A percentile compares a stretch with the other conserved stretches of the same genome.
These are phyloP conservation scores for Fusarium nurragi DNA, from an alignment of 2,329 filamentous ascomycete genomes.

Conservation along the genomic window DNA sequence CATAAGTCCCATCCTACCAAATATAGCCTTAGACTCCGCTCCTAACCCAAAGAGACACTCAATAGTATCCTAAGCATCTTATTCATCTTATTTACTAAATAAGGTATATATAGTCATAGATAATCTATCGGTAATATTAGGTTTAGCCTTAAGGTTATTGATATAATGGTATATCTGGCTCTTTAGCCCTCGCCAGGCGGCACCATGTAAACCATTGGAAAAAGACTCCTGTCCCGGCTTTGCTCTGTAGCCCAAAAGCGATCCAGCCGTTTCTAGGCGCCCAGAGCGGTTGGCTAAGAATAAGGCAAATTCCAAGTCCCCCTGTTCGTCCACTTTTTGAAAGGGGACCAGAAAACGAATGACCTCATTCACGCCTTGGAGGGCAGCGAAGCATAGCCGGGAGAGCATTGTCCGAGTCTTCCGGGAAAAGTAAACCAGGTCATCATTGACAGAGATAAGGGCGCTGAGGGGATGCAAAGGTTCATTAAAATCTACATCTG, in stretches of 20 bases:
- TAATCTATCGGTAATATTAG: neutral
- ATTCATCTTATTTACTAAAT: neutral
- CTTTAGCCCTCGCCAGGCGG: neutral
- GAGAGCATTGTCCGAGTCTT: neutral
- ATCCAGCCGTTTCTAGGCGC: neutral
- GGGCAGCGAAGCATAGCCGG: neutral
- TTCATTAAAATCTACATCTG: too few relatives aligned
- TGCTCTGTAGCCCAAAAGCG: neutral
- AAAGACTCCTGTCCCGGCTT: neutral
- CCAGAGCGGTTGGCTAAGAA: neutral
- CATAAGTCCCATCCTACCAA: neutral
- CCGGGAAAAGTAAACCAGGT: neutral
- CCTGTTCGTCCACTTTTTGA: accelerated
- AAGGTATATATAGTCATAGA: neutral
- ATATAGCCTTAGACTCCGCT: neutral
- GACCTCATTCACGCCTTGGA: neutral
- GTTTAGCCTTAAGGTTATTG: neutral
- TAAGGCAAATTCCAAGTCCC: neutral
- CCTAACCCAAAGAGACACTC: neutral
- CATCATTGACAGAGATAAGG: neutral
- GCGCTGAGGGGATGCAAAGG: neutral
- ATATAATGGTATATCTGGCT: neutral
- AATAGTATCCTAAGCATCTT: neutral
- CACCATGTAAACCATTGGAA: neutral
- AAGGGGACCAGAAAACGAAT: neutral